phyloP scores from a whole-genome alignment of 2,329 filamentous ascomycete genomes.

The Fusarium falciforme region DNA sequence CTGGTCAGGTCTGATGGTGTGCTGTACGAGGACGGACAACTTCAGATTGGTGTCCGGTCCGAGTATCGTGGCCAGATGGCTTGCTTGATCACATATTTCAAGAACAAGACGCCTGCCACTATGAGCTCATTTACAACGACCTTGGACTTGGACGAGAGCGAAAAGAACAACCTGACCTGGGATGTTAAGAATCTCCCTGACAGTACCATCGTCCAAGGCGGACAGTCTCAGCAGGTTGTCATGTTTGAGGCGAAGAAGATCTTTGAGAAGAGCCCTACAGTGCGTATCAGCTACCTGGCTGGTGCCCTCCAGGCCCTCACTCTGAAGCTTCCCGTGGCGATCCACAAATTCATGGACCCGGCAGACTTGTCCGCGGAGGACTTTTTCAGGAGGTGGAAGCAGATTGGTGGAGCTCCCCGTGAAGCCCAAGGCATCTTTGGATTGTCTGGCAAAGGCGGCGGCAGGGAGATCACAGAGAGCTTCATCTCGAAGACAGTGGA shows the following conservation, averaged over 20 bases:
- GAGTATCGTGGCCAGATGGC: constrained; percentile 97
- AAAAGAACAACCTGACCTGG: constrained; percentile 77
- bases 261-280: constrained; percentile 87
- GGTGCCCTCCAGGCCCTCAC: constrained; percentile 94
- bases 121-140: constrained; percentile 96
- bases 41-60: constrained; percentile 90
- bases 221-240: constrained; percentile 91
- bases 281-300: constrained; percentile 93
- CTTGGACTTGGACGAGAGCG: constrained; percentile 79
- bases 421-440: constrained; percentile 92
- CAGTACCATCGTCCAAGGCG: constrained; percentile 77
- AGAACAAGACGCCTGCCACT: constrained; percentile 87
- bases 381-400: constrained; percentile 99
- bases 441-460: constrained; percentile 61
- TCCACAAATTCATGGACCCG: constrained; percentile 97
- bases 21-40: constrained; percentile 93
- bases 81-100: constrained; percentile 94
- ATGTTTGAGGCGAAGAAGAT: constrained; percentile 90
- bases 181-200: constrained; percentile 92
- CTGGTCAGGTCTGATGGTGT: constrained; percentile 86
- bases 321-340: constrained; percentile 85
- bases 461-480: constrained; percentile 73
- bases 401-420: constrained; percentile 88
- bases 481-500: constrained; percentile 80
- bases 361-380: constrained; percentile 89